Evolutionary conservation across 306 rosid species (phyloP), one percentile per base, ranked within the genome.

Genomic region (Corylus heterophylla): DNA sequence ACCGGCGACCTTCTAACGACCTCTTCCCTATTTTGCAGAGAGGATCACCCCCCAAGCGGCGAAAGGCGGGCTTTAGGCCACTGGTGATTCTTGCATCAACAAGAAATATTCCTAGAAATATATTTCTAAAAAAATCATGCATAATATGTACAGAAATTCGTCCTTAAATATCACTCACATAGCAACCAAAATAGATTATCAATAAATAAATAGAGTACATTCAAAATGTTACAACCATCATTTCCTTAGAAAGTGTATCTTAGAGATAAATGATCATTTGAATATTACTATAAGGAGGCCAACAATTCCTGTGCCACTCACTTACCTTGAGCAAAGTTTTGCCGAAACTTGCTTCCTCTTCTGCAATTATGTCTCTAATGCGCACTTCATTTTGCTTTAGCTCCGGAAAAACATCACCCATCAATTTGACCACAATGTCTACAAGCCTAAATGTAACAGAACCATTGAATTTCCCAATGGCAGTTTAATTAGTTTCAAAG

Each of bases 331-430:
- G 85, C 84, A 96, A 83, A 79, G 99, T 96, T 89, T 91, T 91
- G 29, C 98, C 99, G 79, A 95, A 95, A 82, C 97, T 89, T 77
- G 93, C 96, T 83, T 95, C 99, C 83, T 95, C 99, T 85, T 95
- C 98, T 83, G 85, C 85, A 76, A 95, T 90, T 74, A 91, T 82
- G 25, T 86, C 88, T 74, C 83, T 90, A 59, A 93, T 95, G 80
- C 80, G 87, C 37, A 14, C 85, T 89, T 93, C 92, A 61, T 88
- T 89, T 39, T 89, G 89, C 80, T 83, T 90, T 66, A 95, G 84
- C 87, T 95, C 99, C 0, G 99, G 94, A 79, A 95, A 95, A 80
- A 89, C 93, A 83, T 82, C 91, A 9, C 94, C 83, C 99, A 95
- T 87, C 78, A 89, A 25, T 86, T 86, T 79, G 50, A 73, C 96